Conservation (phyloP, 495 filamentous ascomycete genomes). For the Hypoxylon rickii region DNA sequence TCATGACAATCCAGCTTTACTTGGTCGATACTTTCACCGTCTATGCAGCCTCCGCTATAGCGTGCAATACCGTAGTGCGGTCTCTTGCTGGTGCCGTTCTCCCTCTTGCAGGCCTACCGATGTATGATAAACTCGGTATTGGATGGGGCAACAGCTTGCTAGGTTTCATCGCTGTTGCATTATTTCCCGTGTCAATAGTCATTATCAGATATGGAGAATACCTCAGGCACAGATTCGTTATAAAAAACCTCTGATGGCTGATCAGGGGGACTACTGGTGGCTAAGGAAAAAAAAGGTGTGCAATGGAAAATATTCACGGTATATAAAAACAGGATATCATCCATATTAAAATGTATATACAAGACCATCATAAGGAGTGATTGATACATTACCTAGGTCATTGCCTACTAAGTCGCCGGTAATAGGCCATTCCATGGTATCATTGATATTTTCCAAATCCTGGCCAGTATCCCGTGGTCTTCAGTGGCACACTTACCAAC, state of each 20-base stretch:
- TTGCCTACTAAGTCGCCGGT: no score
- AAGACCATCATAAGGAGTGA: no score
- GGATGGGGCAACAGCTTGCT: conserved; percentile 67
- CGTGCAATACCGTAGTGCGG: conserved; percentile 57
- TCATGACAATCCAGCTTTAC: conserved; percentile 57
- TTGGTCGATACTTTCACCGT: conserved; percentile 62
- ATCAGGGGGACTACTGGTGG: background rate
- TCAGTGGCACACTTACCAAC: no score
- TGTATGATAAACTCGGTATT: conserved; percentile 60
- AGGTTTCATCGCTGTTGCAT: conserved; percentile 55
- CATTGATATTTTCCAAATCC: no score
- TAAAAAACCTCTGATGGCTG: conserved; percentile 42
- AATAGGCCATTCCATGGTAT: no score
- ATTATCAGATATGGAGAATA: conserved; percentile 58
- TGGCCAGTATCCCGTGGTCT: no score
- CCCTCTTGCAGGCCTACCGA: conserved; percentile 57
- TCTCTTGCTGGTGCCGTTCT: conserved; percentile 60
- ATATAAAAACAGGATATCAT: no score
- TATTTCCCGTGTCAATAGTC: conserved; percentile 56
- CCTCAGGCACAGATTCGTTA: conserved; percentile 50
- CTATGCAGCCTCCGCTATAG: conserved; percentile 65
- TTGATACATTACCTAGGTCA: no score
- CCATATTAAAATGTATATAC: no score
- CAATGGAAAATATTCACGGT: no score
- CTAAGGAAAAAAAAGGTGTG: no score